Evolutionary conservation across 108 stramenopile genomes (phyloP), one percentile per base, ranked within the genome.

Genomic region (Nitzschia sp.): DNA sequence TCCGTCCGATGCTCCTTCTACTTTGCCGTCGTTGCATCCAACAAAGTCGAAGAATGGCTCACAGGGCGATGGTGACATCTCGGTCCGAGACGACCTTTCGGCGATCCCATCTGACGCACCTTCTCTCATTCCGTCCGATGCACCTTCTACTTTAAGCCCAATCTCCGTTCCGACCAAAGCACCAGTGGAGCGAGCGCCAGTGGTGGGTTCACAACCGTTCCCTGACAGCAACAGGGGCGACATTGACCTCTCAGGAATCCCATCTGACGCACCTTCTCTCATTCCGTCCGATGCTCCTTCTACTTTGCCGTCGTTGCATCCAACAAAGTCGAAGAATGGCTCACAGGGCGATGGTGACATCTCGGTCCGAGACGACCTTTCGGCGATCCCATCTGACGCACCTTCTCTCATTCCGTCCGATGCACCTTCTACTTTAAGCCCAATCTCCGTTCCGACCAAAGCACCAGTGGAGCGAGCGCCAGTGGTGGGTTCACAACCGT

Each of bases 101-200:
- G 27, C 23, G 25, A 8, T 30, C 28, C 68, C 46, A 18, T 59
- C 68, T 30, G 58, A 70, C 24, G 38, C 54, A 28, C 46, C 68
- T 11, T 58, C 36, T 0, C 26, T 58, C 17, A 28, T 46, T 27
- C 68, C 68, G 19, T 57, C 68, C 11, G 57, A 69, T 56, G 55
- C n/a, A 23, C 67, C 67, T 30, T 68, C 67, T n/a, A n/a, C 65
- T 32, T 3, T n/a, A 18, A 65, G 11, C 25, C 64, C 54, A 30
- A 9, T 29, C 31, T 9, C 28, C 60, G 35, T 36, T 9, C 21
- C 19, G 15, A 21, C 60, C 11, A 33, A 28, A 32, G 60, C 28
- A 36, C 33, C 60, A 33, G 21, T 36, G 18, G 25, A 2, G 21
- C 9, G 2, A 9, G 21, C 33, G 33, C 15, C 31, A 21, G 4